Evolutionary conservation across 2,329 filamentous ascomycete genomes (phyloP), one percentile per base, ranked within the genome.

Genomic region (Cryphonectria parasitica): DNA sequence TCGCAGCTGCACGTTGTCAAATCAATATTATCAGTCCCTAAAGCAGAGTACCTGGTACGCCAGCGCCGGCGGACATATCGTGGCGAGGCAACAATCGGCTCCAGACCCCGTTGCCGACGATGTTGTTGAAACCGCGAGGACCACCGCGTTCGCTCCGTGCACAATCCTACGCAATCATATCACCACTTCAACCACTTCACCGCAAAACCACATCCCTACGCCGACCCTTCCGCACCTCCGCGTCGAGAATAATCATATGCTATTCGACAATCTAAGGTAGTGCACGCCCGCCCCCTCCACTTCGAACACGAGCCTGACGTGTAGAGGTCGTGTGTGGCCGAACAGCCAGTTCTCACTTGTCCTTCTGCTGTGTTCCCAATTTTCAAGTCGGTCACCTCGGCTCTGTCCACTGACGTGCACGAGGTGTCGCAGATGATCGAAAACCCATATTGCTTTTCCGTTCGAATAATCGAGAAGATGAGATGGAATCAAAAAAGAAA

Each of bases 201-300:
- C 71, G 45, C 52, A 70, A 67, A 62, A 63, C 71, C 71, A 64
- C 36, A 54, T 69, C 71, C 74, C 74, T 66, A 75, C 58, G 69
- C 74, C 76, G 66, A 49, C 74, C 75, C 74, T 72, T 74, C 75
- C 72, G 74, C 75, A 76, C 76, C 75, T 72, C 76, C 79, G 76
- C 74, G 74, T 76, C 76, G 74, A 73, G 74, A 75, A 78, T 78
- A 80, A 78, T 79, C 77, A 79, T 75, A 80, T 83, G 79, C 81
- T 81, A 82, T 82, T 82, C 76, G 78, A 78, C 81, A 82, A 78
- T 82, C 79, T 83, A 72, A 82, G 77, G 77, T 77, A 77, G 72
- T 75, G 75, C 77, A 77, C 73, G 77, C 77, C 75, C 73, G 77
- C 76, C 45, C 45, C 75, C 74, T 75, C 75, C 76, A 74, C 22